Evolutionary conservation across 192 early-diverging fungal genomes (phyloP), one percentile per base, ranked within the genome.

Genomic region (Mortierella claussenii): DNA sequence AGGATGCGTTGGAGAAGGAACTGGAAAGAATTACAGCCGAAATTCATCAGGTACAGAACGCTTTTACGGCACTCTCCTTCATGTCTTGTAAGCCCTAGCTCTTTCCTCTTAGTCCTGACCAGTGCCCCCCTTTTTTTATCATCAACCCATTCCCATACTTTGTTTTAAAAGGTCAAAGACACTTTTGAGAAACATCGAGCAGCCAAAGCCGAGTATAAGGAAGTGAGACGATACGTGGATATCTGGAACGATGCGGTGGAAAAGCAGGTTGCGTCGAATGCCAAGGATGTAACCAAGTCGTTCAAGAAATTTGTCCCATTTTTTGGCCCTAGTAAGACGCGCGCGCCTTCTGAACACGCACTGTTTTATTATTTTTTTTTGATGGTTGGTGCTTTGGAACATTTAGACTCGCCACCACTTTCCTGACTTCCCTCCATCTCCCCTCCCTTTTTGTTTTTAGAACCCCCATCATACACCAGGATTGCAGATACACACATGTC

Each of bases 201-300:
- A n/a, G 73, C 73, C 6, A 76, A 76, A 44, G 45, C 36, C 17
- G 64, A 76, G 30, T 56, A 67, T 37, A 76, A 76, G 46, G 73
- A 76, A 24, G 24, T 67, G 13, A 50, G 62, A 30, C 73, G 73
- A 4, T 76, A 76, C 51, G 59, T 76, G 8, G 73, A 76, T 34
- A 67, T 76, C 27, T 76, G 73, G 73, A 76, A 76, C 40, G 73
- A 76, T 15, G 46, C 73, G 3, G 60, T 67, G 13, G 73, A 76
- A n/a, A 76, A 76, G 49, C 73, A 76, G 31, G 27, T 76, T n/a
- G 73, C 73, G 4, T 62, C 73, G 17, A 76, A 67, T 20, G 40
- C 73, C 32, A 71, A 71, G 54, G 69, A 63, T 45, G 55, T 63
- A 3, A 50, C 57, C 1, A 76, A 76, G 24, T 56, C 73, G 0